A percentile compares a stretch with the other conserved stretches of the same genome.
Conservation (phyloP, 2,329 filamentous ascomycete species). For the Ceratocystis papillata region DNA sequence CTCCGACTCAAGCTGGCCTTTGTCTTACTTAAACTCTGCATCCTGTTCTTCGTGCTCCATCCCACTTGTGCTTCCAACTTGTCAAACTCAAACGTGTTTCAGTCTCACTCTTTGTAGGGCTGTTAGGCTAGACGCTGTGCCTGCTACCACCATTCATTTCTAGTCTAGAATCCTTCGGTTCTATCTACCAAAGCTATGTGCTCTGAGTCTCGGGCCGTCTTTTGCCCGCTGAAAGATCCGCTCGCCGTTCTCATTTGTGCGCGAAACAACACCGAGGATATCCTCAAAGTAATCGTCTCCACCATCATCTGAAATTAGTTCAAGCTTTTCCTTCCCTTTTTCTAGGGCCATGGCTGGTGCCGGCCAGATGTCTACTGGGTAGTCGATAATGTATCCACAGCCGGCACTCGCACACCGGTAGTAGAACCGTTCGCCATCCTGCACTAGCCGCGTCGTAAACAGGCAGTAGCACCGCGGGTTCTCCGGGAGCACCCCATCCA, state of each 20-base stretch:
- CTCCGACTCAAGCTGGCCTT: background rate
- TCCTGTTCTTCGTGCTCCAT: background rate
- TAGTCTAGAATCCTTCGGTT: background rate
- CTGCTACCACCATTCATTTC: background rate
- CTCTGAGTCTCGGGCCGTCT: background rate
- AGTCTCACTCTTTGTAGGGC: background rate
- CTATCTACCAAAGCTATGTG: background rate
- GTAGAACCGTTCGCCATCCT: conserved; percentile 7
- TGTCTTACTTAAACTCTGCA: background rate
- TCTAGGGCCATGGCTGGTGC: conserved; percentile 6
- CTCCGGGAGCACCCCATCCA: conserved; percentile 22
- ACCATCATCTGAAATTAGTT: conserved; percentile 17
- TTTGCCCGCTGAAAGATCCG: background rate
- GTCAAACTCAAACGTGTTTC: conserved; percentile 1
- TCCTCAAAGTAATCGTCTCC: conserved; percentile 22
- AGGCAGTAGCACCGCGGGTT: conserved; percentile 23
- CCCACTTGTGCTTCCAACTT: background rate
- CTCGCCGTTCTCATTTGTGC: background rate
- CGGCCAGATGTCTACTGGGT: conserved; percentile 4
- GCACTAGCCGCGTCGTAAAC: conserved; percentile 18
- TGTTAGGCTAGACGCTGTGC: background rate
- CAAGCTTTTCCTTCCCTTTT: conserved; percentile 5
- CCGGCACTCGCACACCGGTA: conserved; percentile 21
- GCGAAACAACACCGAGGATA: conserved; percentile 17
- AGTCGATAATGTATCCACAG: conserved; percentile 21